These are phyloP conservation scores for Casuarina equisetifolia DNA, from an alignment of 306 rosid species.

Conservation along the genomic window DNA sequence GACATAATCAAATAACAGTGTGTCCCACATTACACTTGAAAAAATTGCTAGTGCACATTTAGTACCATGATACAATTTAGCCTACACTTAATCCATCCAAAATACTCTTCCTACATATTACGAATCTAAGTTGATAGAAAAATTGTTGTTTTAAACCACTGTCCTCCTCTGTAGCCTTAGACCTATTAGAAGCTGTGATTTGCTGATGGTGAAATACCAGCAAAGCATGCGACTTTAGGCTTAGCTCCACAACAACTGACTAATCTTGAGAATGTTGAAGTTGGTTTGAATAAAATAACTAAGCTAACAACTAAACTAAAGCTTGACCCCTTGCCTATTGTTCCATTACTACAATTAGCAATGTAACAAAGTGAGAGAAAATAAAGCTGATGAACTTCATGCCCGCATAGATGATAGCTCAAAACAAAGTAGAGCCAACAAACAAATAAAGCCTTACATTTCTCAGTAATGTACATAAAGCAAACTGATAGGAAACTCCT, in stretches of 20 bases:
- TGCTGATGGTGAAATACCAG: not conserved
- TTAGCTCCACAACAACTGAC: not conserved
- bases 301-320: not conserved
- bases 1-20: too few species aligned
- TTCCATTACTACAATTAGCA: not conserved
- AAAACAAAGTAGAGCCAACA: not conserved
- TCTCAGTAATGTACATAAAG: not conserved
- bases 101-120: not conserved
- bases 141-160: not conserved
- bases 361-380: not conserved
- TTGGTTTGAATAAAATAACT: not conserved
- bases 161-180: not conserved
- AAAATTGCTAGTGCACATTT: too few species aligned
- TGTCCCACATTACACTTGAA: too few species aligned
- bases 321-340: not conserved
- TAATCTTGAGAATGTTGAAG: too few species aligned
- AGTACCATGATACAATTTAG: too few species aligned
- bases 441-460: too few species aligned
- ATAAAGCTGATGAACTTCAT: not conserved
- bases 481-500: not conserved
- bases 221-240: not conserved
- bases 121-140: not conserved
- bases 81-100: not conserved
- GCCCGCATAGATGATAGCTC: not conserved
- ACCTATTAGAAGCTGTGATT: not conserved